Evolutionary conservation across 148 eudicot genomes (phyloP).

Genomic region (Oxyria digyna): DNA sequence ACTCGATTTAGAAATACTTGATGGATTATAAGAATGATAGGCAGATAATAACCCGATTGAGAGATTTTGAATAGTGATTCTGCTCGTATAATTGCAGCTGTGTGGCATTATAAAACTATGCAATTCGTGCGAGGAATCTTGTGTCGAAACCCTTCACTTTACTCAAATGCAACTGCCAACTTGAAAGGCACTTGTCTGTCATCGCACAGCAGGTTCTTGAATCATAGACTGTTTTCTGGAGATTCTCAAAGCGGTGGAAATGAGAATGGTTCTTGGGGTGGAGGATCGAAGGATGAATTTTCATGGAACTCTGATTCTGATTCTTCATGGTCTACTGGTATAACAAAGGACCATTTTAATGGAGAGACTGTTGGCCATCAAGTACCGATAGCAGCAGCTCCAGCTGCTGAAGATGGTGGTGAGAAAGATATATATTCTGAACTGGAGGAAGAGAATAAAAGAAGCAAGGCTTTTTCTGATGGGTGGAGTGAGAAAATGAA

Average conservation of each 20-base stretch:
- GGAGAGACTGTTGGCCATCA: constrained; percentile 68
- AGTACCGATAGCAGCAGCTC: constrained; percentile 7
- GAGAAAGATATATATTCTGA: constrained; percentile 17
- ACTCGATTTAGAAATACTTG: too few species aligned
- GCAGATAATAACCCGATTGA: too few species aligned
- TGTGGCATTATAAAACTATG: constrained; percentile 16
- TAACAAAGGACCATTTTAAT: constrained; percentile 69
- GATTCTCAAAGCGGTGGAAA: constrained; percentile 18
- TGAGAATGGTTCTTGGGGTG: constrained; percentile 14
- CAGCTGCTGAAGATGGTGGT: background rate
- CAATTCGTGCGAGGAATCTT: constrained; percentile 24
- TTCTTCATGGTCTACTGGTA: constrained; percentile 72
- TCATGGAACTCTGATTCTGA: constrained; percentile 30
- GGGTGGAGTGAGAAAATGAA: constrained; percentile 35
- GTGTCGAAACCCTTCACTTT: constrained; percentile 11
- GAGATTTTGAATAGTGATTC: background rate
- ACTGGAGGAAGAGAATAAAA: constrained; percentile 20
- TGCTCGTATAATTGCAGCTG: background rate
- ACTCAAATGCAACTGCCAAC: background rate
- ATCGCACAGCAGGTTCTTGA: constrained; percentile 18
- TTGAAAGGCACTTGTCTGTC: constrained; percentile 5
- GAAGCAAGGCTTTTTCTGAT: constrained; percentile 14
- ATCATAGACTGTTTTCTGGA: constrained; percentile 23
- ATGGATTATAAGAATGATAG: too few species aligned
- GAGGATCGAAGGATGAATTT: constrained; percentile 17